Evolutionary conservation across 257 asterid genomes (phyloP), one percentile per base, ranked within the genome.

Genomic region (Solanum corneliomulleri): DNA sequence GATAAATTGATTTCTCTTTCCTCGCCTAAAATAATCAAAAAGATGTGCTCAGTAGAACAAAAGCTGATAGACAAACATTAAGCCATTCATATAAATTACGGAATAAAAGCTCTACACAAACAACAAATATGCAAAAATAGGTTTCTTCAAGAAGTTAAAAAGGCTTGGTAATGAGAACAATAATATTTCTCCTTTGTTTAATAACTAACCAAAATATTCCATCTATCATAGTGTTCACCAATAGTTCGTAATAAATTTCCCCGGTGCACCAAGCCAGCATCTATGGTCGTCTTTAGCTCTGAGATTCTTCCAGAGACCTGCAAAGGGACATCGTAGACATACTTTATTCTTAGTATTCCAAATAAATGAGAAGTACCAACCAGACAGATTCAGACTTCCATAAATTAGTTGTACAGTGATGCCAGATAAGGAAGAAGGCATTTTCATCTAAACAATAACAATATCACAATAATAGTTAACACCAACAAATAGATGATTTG

Each of bases 1-100:
- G 99, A 90, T 97, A 96, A 74, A 97, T 93, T 87, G 99, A 93
- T 90, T 96, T 97, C 92, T 97, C 99, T 91, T 92, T 97, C 94
- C 91, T 93, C 91, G 89, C 99, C 99, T 97, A 88, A 49, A 72
- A 56, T 37, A 87, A 31, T 33, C n/a, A 35, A 41, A 86, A 75
- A 76, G 33, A 31, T 25, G 47, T 68, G 31, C 23, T 52, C 33
- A 60, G 70, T 71, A 33, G 42, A 86, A 27, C 42, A 42, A 83
- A 83, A 31, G 47, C 76, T 49, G 60, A 76, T n/a, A 41, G 60
- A 42, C 82, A 76, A 78, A 49, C 31, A 49, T 31, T 29, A 18
- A 81, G 31, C 69, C 44, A 81, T 81, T 27, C 85, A 49, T 29
- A 81, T 49, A 18, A 81, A 2, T 31, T 81, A 81, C 6, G 64